Evolutionary conservation across 1,284 basidiomycete species (phyloP).

Genomic region (Peniophora sp.): DNA sequence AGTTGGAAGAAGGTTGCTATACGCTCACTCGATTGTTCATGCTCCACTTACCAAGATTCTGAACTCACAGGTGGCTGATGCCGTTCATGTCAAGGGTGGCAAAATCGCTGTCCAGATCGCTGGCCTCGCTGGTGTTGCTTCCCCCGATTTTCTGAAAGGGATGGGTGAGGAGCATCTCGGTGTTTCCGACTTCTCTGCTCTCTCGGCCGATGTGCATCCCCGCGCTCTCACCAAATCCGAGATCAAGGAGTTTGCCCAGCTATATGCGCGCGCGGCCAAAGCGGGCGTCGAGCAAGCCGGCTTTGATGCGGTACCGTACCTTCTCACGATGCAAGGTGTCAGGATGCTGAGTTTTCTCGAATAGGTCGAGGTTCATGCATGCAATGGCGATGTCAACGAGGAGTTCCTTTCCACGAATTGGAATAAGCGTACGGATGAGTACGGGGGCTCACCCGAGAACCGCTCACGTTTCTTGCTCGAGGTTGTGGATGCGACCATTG

Average conservation of each 20-base stretch:
- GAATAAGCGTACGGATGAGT: conserved; percentile 40
- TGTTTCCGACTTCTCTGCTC: conserved; percentile 29
- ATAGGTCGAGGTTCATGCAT: conserved; percentile 28
- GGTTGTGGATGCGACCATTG: conserved; percentile 31
- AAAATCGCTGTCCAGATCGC: conserved; percentile 39
- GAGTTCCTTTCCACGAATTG: conserved; percentile 15
- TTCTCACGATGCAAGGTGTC: no score
- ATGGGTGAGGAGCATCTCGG: conserved; percentile 23
- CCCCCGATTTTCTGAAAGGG: conserved; percentile 19
- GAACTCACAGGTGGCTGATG: conserved; percentile 17
- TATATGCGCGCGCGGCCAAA: conserved; percentile 28
- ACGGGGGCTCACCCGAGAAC: conserved; percentile 18
- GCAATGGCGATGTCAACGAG: conserved; percentile 19
- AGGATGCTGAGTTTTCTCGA: no score
- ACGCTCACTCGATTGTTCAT: no score
- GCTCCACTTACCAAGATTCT: neutral
- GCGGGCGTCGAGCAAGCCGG: conserved; percentile 34
- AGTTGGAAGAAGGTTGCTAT: conserved; percentile 43
- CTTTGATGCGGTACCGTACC: conserved; percentile 35
- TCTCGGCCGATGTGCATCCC: conserved; percentile 20
- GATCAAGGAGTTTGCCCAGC: conserved; percentile 32
- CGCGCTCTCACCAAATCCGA: conserved; percentile 22
- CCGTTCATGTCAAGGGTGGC: conserved; percentile 25
- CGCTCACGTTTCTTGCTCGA: conserved; percentile 39
- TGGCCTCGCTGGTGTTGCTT: conserved; percentile 34